These are phyloP conservation scores for Seiridium unicorne DNA, from an alignment of 2,329 filamentous ascomycete genomes.

Conservation along the genomic window DNA sequence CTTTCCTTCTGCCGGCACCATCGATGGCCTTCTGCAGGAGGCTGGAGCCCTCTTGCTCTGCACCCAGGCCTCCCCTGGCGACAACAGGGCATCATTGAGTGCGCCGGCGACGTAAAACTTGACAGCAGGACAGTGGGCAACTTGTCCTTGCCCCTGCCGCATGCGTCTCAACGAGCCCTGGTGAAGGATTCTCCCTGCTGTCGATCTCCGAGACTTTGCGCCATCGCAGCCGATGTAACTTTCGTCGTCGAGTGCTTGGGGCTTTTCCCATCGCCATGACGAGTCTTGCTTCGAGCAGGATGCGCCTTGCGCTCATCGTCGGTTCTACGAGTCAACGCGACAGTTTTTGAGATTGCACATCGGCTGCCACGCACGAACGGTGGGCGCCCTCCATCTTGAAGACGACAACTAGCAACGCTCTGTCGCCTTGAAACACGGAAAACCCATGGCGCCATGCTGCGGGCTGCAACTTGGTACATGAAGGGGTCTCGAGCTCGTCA, in stretches of 20 bases:
- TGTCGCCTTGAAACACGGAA: not conserved
- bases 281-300: not conserved
- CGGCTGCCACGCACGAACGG: not conserved
- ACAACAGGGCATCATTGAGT: no score
- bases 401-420: no score
- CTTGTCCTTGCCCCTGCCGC: not conserved
- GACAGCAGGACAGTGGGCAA: not conserved
- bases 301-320: not conserved
- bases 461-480: not conserved
- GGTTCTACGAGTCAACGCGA: not conserved
- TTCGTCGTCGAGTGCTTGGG: conserved; percentile 1
- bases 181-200: not conserved
- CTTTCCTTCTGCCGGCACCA: not conserved
- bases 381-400: not conserved
- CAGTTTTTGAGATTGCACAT: not conserved
- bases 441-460: not conserved
- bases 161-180: not conserved
- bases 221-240: not conserved
- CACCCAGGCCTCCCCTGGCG: no score
- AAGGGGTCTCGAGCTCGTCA: not conserved
- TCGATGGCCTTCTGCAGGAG: not conserved
- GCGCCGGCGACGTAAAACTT: no score
- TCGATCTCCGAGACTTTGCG: not conserved
- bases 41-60: not conserved
- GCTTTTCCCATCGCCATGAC: not conserved